phyloP scores from a whole-genome alignment of 208 protist genomes.

The Dictyostelium gargantuum region DNA sequence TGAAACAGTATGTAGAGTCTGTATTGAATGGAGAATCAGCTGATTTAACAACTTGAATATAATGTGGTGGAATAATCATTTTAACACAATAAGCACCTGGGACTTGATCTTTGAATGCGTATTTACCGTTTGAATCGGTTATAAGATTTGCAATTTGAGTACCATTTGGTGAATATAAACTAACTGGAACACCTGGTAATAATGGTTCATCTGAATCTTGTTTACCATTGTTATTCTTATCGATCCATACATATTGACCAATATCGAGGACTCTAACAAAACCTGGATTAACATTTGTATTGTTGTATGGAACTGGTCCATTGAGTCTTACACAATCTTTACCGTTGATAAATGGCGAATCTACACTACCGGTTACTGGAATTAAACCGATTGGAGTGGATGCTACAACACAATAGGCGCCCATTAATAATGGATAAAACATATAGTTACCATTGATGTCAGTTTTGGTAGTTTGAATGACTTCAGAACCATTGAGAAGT shows the following conservation, averaged over 20 bases:
- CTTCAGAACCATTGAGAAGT: neutral
- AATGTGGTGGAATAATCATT: neutral
- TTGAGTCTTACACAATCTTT: neutral
- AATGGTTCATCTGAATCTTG: neutral
- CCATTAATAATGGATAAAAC: neutral
- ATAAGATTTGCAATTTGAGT: neutral
- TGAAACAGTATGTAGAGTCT: neutral
- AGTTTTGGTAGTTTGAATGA: neutral
- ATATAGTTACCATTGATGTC: neutral
- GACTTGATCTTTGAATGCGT: neutral
- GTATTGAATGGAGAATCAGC: neutral
- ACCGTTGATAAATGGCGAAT: neutral
- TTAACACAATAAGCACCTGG: neutral
- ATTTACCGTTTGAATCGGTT: neutral
- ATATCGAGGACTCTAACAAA: slow-evolving; percentile 9
- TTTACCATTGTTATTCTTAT: neutral
- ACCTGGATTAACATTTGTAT: neutral
- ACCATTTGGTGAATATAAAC: neutral
- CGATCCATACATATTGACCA: neutral
- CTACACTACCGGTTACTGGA: neutral
- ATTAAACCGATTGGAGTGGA: neutral
- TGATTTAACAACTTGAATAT: neutral
- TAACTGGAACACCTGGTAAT: neutral
- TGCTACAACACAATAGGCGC: neutral
- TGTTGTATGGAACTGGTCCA: neutral